Percentiles rank a stretch among this genome's conserved stretches.
Evolutionary conservation across 371 early-diverging fungal species (phyloP).

Genomic region (Syncephalastrum sp.): DNA sequence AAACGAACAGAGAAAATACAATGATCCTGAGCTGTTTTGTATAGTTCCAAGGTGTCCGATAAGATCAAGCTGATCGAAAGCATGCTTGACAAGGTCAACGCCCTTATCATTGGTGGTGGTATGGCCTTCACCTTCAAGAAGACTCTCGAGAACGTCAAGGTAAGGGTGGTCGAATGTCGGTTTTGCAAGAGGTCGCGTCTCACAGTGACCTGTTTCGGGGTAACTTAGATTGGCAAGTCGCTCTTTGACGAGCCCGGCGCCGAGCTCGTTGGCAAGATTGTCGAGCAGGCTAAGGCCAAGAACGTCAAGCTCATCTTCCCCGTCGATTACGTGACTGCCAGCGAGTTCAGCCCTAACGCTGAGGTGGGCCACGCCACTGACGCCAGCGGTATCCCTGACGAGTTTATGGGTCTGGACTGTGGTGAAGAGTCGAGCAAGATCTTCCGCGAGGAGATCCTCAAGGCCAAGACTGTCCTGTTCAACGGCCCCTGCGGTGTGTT

Average conservation of each 20-base stretch:
- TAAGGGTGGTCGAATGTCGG: conserved; percentile 20
- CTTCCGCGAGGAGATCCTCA: conserved; percentile 71
- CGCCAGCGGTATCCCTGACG: conserved; percentile 86
- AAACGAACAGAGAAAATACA: neutral
- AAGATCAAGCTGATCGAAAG: conserved; percentile 98
- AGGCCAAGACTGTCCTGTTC: conserved; percentile 96
- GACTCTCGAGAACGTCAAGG: conserved; percentile 77
- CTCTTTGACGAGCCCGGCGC: conserved; percentile 91
- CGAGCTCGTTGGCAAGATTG: conserved; percentile 77
- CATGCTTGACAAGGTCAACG: conserved; percentile 89
- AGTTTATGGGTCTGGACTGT: conserved; percentile 93
- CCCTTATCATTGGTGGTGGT: conserved; percentile 94
- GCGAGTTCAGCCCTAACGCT: conserved; percentile 82
- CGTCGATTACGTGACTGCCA: conserved; percentile 87
- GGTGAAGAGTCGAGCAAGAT: conserved; percentile 81
- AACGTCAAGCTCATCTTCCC: conserved; percentile 90
- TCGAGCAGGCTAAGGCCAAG: conserved; percentile 86
- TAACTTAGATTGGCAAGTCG: conserved; percentile 83
- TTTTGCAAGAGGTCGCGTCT: conserved; percentile 2
- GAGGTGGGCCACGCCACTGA: conserved; percentile 84
- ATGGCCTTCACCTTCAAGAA: conserved; percentile 99
- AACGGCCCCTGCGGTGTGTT: conserved; percentile 99
- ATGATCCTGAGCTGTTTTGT: neutral
- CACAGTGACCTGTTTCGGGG: neutral
- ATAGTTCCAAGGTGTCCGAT: conserved; percentile 95